Evolutionary conservation across 169 alveolate species (phyloP), one percentile per base, ranked within the genome.

Genomic region (Plasmodium falciparum): DNA sequence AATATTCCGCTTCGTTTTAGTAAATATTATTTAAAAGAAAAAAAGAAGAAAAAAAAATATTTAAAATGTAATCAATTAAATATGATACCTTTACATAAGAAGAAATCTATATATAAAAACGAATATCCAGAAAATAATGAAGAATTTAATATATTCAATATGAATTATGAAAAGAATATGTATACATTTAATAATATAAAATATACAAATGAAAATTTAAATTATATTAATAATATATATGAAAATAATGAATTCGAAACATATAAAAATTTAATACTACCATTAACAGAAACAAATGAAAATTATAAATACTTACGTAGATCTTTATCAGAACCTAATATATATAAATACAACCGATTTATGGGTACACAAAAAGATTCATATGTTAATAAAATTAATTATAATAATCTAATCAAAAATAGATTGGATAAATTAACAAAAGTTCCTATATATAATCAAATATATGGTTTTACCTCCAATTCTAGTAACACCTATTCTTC

Each of bases 291-390:
- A 47, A 69, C 85, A 20, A 70, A 83, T 43, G 54, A 56, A 9
- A 52, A 61, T 69, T 70, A 69, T 59, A 83, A 83, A 62, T 83
- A 83, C 63, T 29, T 83, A n/a, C 80, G 91, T 22, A 83, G 85
- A 49, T 83, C 91, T 9, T 15, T 83, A 61, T 83, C 91, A 45
- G 91, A 83, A 70, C 91, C 91, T 1, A 83, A 83, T 26, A 54
- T 83, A 12, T 70, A 83, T 49, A 83, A 83, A 54, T 69, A 69
- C 71, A 61, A 45, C n/a, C 24, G 70, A 6, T 63, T 76, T 24
- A 58, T 63, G 20, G 69, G 65, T 50, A 24, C 39, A 29, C 72
- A n/a, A 11, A 83, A 83, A 45, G 67, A 59, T 50, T 20, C 52
- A 11, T 54, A 58, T 56, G 62, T 26, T 26, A 24, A 43, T 49